Evolutionary conservation across 805 yeast genomes (phyloP).

Genomic region (Starmerella roubikii): DNA sequence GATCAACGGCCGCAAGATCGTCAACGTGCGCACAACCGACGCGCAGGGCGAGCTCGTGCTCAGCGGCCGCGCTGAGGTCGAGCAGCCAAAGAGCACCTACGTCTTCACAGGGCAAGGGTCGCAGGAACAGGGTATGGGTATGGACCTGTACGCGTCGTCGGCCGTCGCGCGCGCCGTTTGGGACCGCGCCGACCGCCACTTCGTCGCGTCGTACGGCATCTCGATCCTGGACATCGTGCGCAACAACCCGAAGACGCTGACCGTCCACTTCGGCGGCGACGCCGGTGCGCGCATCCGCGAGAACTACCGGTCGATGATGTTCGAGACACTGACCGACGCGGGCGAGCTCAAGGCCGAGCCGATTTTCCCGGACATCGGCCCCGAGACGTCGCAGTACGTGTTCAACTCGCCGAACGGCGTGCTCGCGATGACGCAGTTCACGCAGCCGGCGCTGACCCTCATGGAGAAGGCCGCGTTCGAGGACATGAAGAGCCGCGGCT

Average conservation of each 20-base stretch:
- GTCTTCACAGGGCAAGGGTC: slow-evolving; percentile 99
- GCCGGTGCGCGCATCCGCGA: slow-evolving; percentile 90
- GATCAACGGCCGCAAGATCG: slow-evolving; percentile 97
- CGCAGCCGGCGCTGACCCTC: slow-evolving; percentile 96
- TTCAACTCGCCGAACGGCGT: slow-evolving; percentile 89
- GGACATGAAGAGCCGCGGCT: slow-evolving; percentile 90
- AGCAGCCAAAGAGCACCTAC: slow-evolving; percentile 92
- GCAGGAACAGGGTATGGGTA: slow-evolving; percentile 99
- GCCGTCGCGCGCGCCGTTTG: slow-evolving; percentile 90
- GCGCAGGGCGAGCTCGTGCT: slow-evolving; percentile 66
- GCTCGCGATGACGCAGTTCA: slow-evolving; percentile 94
- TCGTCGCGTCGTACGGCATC: slow-evolving; percentile 88
- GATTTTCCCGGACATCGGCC: slow-evolving; percentile 85
- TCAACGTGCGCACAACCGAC: slow-evolving; percentile 80
- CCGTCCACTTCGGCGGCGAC: slow-evolving; percentile 96
- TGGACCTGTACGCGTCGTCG: slow-evolving; percentile 87
- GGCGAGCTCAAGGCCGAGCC: slow-evolving; percentile 80
- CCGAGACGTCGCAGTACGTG: slow-evolving; percentile 68
- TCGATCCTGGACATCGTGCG: slow-evolving; percentile 89
- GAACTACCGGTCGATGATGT: slow-evolving; percentile 93
- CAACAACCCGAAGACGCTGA: slow-evolving; percentile 89
- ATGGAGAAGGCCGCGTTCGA: slow-evolving; percentile 99
- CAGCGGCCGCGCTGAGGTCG: slow-evolving; percentile 95
- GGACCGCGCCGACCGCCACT: slow-evolving; percentile 95
- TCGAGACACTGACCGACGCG: slow-evolving; percentile 78